Conservation (phyloP, 495 filamentous ascomycete species). For the Neurospora sp. region DNA sequence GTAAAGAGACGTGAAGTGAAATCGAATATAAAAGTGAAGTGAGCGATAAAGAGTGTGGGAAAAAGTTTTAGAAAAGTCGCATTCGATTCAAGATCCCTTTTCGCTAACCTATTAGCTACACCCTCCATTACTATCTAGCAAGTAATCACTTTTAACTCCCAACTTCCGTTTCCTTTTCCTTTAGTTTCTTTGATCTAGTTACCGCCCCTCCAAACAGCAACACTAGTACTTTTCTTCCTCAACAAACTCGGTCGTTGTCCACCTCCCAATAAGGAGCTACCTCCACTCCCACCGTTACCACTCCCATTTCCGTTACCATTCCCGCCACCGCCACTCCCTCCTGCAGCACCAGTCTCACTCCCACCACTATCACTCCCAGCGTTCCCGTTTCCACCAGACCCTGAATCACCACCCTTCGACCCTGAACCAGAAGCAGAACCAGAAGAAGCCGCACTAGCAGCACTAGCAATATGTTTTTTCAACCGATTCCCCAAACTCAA, state of each 20-base stretch:
- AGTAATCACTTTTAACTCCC: neutral
- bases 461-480: slow-evolving; percentile 15
- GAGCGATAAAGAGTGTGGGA: neutral
- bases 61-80: neutral
- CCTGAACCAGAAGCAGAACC: neutral
- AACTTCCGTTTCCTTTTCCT: neutral
- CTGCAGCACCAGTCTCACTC: neutral
- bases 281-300: neutral
- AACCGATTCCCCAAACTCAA: slow-evolving; percentile 37
- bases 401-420: neutral
- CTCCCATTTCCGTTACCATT: neutral
- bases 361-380: neutral
- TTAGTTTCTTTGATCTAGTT: neutral
- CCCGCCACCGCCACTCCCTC: neutral
- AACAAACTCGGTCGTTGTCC: neutral
- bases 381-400: neutral
- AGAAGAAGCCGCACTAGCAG: neutral
- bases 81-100: neutral
- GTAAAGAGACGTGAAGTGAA: too few species aligned
- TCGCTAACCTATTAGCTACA: neutral
- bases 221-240: neutral
- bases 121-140: neutral
- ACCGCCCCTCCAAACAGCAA: neutral
- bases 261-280: neutral
- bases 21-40: neutral